Evolutionary conservation across 2,329 filamentous ascomycete species (phyloP).

Genomic region (Plenodomus tracheiphilus): DNA sequence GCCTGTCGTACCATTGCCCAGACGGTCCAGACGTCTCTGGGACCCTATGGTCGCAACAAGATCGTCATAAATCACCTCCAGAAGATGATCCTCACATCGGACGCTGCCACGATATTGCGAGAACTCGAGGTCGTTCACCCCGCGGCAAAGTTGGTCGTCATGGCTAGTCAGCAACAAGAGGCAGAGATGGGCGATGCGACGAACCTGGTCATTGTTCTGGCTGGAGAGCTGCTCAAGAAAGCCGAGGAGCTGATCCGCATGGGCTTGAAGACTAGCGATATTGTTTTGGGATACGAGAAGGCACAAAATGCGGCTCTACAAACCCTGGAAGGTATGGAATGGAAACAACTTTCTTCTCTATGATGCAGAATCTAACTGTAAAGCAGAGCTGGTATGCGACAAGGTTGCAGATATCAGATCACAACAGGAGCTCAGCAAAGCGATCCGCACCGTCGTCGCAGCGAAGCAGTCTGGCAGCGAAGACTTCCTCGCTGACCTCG

Average conservation of each 20-base stretch:
- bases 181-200: slow-evolving; percentile 98
- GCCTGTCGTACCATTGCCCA: slow-evolving; percentile 94
- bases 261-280: slow-evolving; percentile 98
- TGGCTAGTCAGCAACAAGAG: slow-evolving; percentile 99
- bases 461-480: slow-evolving; percentile 97
- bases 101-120: slow-evolving; percentile 94
- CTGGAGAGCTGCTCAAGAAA: slow-evolving; percentile 93
- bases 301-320: slow-evolving; percentile 87
- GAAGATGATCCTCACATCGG: slow-evolving; percentile 99
- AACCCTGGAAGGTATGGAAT: slow-evolving; percentile 68
- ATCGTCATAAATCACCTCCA: slow-evolving; percentile 99
- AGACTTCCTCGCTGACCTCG: slow-evolving; percentile 81
- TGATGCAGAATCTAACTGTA: slow-evolving; percentile 15
- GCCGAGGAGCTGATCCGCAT: slow-evolving; percentile 95
- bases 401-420: slow-evolving; percentile 83
- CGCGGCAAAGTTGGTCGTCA: slow-evolving; percentile 94
- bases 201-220: slow-evolving; percentile 93
- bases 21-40: slow-evolving; percentile 95
- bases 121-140: slow-evolving; percentile 99
- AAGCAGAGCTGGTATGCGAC: slow-evolving; percentile 78
- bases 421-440: slow-evolving; percentile 86
- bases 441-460: slow-evolving; percentile 90
- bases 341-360: not conserved
- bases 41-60: slow-evolving; percentile 98
- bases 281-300: slow-evolving; percentile 93